Evolutionary conservation across 441 rosid genomes (phyloP), one percentile per base, ranked within the genome.

Genomic region (Erodium moschatum): DNA sequence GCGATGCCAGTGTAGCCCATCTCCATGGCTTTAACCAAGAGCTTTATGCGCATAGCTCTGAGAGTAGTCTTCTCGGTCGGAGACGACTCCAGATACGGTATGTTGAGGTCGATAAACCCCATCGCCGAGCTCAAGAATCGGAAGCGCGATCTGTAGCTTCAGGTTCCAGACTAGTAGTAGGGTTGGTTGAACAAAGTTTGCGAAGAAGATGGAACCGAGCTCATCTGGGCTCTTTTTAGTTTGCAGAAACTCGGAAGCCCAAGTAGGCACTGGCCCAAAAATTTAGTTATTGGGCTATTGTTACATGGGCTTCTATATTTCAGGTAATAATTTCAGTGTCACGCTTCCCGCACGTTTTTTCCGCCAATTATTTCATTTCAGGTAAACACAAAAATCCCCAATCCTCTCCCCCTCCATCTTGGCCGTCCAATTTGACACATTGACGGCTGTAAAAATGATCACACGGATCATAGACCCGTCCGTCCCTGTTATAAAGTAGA

Each of bases 1-100:
- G 97, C 96, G 74, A 91, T 78, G n/a, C 98, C 98, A 33, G 79
- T 80, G 81, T 85, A 93, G 62, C 98, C 98, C 2, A 93, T 78
- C 74, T 93, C 96, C 96, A 89, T 84, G 18, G 89, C 85, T 78
- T 89, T 93, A 10, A 82, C 71, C 27, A 68, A 89, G 27, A 86
- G 80, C 73, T 87, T 88, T 9, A 79, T 73, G 19, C 91, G 93
- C 2, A 61, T 72, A 15, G 86, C 5, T 73, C 86, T 83, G 3
- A 71, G 76, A 56, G 67, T 65, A 50, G 66, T 68, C 16, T 69
- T 75, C 46, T 69, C 77, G 42, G 82, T 74, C 18, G 73, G 81
- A 3, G 76, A 48, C 1, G 84, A 13, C 62, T 78, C 87, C 2
- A 68, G 69, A 80, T 79, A 86, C 6, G 95, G 92, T 1, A 93